phyloP scores from a whole-genome alignment of 176 grass and related monocot species.

The Leersia perrieri region DNA sequence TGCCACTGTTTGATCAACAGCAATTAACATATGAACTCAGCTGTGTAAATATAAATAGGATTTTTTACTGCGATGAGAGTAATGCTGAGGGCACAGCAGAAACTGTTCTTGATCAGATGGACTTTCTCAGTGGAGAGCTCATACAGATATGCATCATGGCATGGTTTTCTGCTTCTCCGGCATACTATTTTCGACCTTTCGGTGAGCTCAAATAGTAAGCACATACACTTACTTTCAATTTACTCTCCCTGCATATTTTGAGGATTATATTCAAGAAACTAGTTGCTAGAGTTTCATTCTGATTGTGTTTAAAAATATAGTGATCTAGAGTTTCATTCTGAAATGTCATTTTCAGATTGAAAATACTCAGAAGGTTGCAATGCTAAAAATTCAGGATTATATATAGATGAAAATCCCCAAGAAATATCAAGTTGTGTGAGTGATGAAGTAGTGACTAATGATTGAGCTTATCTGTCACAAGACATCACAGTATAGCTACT shows the following conservation, averaged over 20 bases:
- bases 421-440: constrained; percentile 7
- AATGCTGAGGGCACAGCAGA: background rate
- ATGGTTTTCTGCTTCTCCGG: constrained; percentile 8
- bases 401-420: constrained; percentile 10
- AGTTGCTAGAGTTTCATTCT: background rate
- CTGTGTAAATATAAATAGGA: constrained; percentile 16
- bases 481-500: background rate
- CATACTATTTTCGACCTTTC: background rate
- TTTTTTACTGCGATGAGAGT: background rate
- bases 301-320: too few species aligned
- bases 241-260: background rate
- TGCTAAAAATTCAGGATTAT: constrained; percentile 4
- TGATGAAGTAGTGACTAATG: background rate
- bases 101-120: background rate
- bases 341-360: constrained; percentile 9
- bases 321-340: constrained; percentile 9
- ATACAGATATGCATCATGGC: background rate
- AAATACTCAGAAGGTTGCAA: background rate
- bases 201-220: constrained; percentile 33
- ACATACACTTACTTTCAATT: constrained; percentile 4
- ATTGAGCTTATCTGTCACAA: background rate
- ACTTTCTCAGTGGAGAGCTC: background rate
- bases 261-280: background rate
- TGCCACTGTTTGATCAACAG: background rate
- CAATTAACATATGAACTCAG: background rate